Conservation (phyloP, 2,329 filamentous ascomycete species). For the Ophiocordyceps camponoti-rufipedis region DNA sequence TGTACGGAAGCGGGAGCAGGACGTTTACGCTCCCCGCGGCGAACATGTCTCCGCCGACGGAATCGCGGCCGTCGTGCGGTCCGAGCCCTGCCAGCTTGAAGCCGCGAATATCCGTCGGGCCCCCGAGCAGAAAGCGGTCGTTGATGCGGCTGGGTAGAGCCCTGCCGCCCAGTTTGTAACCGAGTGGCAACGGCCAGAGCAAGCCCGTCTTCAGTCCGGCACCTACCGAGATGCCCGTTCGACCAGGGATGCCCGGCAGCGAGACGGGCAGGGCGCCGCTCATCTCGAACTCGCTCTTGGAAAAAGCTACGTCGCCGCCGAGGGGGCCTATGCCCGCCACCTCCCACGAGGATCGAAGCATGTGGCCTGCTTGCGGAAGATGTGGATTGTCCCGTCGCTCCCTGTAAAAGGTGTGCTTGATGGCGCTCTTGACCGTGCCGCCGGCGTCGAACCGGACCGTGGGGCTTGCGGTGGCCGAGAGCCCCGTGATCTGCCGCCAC, state of each 20-base stretch:
- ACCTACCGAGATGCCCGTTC: conserved; percentile 66
- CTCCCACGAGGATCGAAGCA: conserved; percentile 61
- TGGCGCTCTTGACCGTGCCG: conserved; percentile 74
- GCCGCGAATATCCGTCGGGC: conserved; percentile 84
- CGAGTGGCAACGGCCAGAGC: conserved; percentile 62
- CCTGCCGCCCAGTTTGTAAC: conserved; percentile 28
- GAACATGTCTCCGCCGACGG: conserved; percentile 81
- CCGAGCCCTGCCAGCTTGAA: conserved; percentile 83
- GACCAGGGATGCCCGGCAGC: conserved; percentile 47
- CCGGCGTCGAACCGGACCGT: conserved; percentile 73
- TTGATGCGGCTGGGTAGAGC: conserved; percentile 63
- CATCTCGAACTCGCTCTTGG: conserved; percentile 75
- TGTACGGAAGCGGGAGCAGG: conserved; percentile 65
- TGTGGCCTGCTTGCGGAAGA: conserved; percentile 66
- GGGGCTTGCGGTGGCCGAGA: conserved; percentile 59
- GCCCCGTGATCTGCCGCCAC: conserved; percentile 77
- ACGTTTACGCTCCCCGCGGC: conserved; percentile 78
- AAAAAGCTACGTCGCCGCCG: conserved; percentile 81
- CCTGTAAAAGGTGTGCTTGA: conserved; percentile 63
- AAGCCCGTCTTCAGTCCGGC: conserved; percentile 66
- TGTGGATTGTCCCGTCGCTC: conserved; percentile 74
- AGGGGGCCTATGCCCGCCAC: conserved; percentile 76
- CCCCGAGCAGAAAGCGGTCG: conserved; percentile 88
- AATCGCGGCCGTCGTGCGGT: conserved; percentile 68
- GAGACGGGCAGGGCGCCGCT: conserved; percentile 58